Percentiles rank a stretch among this genome's conserved stretches.
Evolutionary conservation across 306 rosid species (phyloP).

Genomic region (Pachyrhizus erosus): DNA sequence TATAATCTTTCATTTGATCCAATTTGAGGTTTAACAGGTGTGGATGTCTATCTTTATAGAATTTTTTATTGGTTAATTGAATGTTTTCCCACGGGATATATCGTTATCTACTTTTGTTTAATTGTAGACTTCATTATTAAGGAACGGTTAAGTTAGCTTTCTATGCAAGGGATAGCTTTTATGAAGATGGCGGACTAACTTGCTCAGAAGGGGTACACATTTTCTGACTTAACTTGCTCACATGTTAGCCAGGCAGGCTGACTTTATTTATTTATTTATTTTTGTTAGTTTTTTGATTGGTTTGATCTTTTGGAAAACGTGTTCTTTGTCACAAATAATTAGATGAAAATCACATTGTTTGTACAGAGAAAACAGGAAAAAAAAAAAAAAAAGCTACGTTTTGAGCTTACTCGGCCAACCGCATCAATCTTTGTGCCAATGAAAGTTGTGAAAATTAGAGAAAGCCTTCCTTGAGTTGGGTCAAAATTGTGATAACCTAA

Average conservation of each 20-base stretch:
- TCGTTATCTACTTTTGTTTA: neutral
- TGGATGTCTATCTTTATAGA: neutral
- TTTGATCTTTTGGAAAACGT: neutral
- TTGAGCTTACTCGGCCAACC: neutral
- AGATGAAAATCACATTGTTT: neutral
- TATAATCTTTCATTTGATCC: neutral
- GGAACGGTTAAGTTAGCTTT: slow-evolving; percentile 2
- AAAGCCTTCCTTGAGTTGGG: neutral
- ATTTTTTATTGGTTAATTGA: slow-evolving; percentile 11
- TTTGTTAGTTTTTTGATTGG: neutral
- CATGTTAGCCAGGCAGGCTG: neutral
- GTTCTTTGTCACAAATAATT: neutral
- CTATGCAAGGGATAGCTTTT: neutral
- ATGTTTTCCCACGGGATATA: slow-evolving; percentile 4
- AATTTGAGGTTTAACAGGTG: neutral
- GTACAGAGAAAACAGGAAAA: neutral
- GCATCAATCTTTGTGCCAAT: neutral
- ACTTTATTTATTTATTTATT: no score
- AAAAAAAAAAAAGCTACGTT: neutral
- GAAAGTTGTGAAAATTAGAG: neutral
- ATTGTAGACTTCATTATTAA: slow-evolving; percentile 7
- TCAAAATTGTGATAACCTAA: neutral
- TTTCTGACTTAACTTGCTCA: neutral
- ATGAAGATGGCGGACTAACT: neutral
- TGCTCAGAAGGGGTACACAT: neutral